Percentiles rank a stretch among this genome's conserved stretches.
Conservation (phyloP, 306 rosid genomes). For the Vigna angularis region DNA sequence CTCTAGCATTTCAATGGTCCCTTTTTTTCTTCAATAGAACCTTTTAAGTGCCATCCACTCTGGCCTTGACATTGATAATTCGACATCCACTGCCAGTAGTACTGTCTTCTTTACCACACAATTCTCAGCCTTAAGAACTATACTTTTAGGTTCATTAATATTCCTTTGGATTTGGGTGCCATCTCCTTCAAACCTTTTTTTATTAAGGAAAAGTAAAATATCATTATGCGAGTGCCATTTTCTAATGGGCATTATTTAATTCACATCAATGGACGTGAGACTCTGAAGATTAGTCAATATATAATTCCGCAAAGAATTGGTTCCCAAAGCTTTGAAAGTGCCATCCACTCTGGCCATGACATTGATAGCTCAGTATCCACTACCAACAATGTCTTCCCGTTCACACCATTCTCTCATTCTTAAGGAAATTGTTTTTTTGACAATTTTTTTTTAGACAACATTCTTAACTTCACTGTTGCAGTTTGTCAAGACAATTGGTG, state of each 20-base stretch:
- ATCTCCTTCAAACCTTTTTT: background rate
- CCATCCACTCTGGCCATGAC: constrained; percentile 35
- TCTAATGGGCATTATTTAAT: background rate
- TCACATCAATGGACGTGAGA: constrained; percentile 24
- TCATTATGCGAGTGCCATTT: background rate
- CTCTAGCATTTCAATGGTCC: background rate
- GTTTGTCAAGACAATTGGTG: background rate
- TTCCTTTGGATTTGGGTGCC: background rate
- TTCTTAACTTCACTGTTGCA: background rate
- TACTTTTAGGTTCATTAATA: background rate
- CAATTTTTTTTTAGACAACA: too few species aligned
- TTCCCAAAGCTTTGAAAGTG: constrained; percentile 26
- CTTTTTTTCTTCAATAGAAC: background rate
- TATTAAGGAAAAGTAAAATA: background rate
- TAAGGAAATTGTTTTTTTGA: background rate
- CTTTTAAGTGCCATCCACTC: constrained; percentile 42
- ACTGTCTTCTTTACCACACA: background rate
- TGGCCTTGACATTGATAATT: background rate
- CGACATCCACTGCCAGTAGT: background rate
- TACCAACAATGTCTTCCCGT: background rate
- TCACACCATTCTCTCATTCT: background rate
- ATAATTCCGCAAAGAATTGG: constrained; percentile 22
- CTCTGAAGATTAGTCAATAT: background rate
- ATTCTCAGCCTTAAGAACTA: background rate
- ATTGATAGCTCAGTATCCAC: constrained; percentile 30